A percentile compares a stretch with the other conserved stretches of the same genome.
phyloP scores from a whole-genome alignment of 2,329 filamentous ascomycete genomes.

The Colletotrichum tropicale region DNA sequence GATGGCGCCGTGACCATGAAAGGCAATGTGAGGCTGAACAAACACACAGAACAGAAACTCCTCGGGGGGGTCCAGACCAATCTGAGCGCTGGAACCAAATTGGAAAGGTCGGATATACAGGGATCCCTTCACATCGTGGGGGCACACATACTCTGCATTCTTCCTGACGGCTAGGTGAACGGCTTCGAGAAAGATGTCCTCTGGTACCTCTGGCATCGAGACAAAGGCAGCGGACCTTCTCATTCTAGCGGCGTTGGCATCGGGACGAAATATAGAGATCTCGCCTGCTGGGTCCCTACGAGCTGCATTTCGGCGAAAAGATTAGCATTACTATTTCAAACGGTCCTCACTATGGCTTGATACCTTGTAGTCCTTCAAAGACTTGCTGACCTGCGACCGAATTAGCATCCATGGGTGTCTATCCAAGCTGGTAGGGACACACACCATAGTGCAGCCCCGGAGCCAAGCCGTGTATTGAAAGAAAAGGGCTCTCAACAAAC shows the following conservation, averaged over 20 bases:
- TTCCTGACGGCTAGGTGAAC: conserved; percentile 65
- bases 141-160: conserved; percentile 73
- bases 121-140: conserved; percentile 63
- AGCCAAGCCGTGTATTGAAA: neutral
- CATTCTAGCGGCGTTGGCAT: neutral
- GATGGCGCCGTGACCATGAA: conserved; percentile 37
- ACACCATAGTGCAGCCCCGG: neutral
- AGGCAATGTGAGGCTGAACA: conserved; percentile 69
- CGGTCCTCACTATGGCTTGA: neutral
- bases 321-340: neutral
- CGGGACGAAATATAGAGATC: neutral
- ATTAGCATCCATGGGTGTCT: neutral
- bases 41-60: conserved; percentile 69
- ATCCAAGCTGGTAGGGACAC: neutral
- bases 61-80: conserved; percentile 39
- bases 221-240: conserved; percentile 35
- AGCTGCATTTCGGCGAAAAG: neutral
- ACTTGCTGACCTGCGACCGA: neutral
- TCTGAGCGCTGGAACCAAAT: conserved; percentile 49
- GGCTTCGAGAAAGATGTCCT: conserved; percentile 61
- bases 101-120: conserved; percentile 73
- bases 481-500: neutral
- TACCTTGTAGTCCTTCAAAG: neutral
- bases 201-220: conserved; percentile 66
- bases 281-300: neutral